Percentiles rank a stretch among this genome's conserved stretches.
Conservation (phyloP, 306 rosid species). For the Begonia loranthoides region DNA sequence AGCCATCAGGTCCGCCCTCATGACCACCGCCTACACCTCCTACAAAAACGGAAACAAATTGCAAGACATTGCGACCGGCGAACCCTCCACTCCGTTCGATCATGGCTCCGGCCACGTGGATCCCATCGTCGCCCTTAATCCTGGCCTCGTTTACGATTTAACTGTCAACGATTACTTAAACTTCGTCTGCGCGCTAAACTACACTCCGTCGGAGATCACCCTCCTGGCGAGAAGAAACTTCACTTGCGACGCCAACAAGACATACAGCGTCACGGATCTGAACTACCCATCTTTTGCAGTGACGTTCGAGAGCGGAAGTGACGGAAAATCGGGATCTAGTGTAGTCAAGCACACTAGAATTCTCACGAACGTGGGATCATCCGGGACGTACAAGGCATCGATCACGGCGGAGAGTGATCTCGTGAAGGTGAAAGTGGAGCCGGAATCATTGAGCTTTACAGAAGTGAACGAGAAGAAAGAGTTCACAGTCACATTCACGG, state of each 20-base stretch:
- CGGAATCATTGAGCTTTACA: constrained; percentile 36
- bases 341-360: constrained; percentile 37
- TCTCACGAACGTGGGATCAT: constrained; percentile 48
- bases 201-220: constrained; percentile 20
- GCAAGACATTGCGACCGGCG: constrained; percentile 30
- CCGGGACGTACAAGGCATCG: constrained; percentile 38
- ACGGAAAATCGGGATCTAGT: constrained; percentile 11
- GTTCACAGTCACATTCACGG: constrained; percentile 31
- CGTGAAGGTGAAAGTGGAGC: constrained; percentile 44
- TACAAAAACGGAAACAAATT: constrained; percentile 30
- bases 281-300: constrained; percentile 70
- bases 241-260: constrained; percentile 29
- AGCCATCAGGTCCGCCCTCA: constrained; percentile 58
- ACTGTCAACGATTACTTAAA: constrained; percentile 42
- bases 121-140: constrained; percentile 52
- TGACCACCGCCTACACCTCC: constrained; percentile 61
- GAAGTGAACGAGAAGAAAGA: constrained; percentile 47
- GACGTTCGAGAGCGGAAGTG: constrained; percentile 16
- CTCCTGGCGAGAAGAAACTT: constrained; percentile 29
- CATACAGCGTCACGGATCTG: constrained; percentile 35
- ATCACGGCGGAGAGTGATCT: constrained; percentile 11
- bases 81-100: constrained; percentile 56
- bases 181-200: constrained; percentile 59
- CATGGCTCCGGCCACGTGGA: constrained; percentile 72
- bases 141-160: constrained; percentile 72